Percentiles rank a stretch among this genome's conserved stretches.
Conservation (phyloP, 805 yeast genomes). For the Starmerella roubikii region DNA sequence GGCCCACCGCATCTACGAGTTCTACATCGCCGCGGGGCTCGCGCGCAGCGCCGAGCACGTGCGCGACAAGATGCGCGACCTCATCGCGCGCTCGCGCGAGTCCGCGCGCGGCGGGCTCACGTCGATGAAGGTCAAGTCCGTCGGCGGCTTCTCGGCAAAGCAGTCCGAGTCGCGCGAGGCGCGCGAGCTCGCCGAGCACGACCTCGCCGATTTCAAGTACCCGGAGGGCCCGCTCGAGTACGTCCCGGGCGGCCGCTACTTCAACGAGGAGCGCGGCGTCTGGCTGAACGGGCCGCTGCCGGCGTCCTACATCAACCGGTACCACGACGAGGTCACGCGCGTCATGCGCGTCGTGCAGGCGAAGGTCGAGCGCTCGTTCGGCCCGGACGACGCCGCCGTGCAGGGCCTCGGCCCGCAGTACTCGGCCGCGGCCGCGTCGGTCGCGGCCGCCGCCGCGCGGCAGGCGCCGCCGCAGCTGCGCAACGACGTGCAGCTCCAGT, state of each 20-base stretch:
- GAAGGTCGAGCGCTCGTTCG: conserved; percentile 4
- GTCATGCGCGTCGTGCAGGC: conserved; percentile 9
- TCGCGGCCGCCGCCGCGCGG: no score
- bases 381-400: background rate
- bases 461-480: background rate
- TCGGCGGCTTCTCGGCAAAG: conserved; percentile 4
- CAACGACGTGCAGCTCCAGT: background rate
- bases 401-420: background rate
- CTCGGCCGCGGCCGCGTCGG: background rate
- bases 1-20: conserved; percentile 11
- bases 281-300: conserved; percentile 16
- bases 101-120: conserved; percentile 11
- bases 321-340: conserved; percentile 13
- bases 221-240: conserved; percentile 13
- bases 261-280: conserved; percentile 13
- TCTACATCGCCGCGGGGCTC: conserved; percentile 4
- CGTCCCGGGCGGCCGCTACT: conserved; percentile 13
- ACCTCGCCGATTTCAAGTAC: conserved; percentile 13
- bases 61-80: conserved; percentile 17
- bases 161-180: conserved; percentile 7
- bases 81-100: conserved; percentile 9
- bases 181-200: conserved; percentile 7
- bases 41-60: conserved; percentile 17
- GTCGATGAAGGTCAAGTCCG: conserved; percentile 8
- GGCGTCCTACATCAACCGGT: conserved; percentile 6